phyloP scores from a whole-genome alignment of 2,329 filamentous ascomycete species.

The Aspergillus tubingensis region DNA sequence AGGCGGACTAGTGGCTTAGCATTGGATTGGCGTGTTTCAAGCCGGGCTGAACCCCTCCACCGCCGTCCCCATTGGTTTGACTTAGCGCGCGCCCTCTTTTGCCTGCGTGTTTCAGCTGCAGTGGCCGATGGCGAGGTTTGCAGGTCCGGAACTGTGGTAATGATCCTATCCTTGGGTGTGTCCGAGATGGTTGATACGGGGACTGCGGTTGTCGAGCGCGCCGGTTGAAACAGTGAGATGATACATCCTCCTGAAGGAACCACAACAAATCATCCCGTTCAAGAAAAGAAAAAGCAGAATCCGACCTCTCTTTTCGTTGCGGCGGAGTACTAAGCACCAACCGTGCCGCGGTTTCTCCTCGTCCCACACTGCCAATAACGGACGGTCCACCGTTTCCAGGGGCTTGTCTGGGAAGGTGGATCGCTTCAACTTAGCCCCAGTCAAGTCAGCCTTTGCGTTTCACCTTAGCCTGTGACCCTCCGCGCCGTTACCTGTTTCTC shows the following conservation, averaged over 20 bases:
- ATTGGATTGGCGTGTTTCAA: constrained; percentile 33
- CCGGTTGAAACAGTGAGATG: neutral
- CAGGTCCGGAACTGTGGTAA: neutral
- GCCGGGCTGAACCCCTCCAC: constrained; percentile 18
- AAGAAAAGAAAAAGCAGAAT: neutral
- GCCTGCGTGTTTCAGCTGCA: constrained; percentile 29
- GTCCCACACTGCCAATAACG: constrained; percentile 7
- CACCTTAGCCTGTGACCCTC: constrained; percentile 13
- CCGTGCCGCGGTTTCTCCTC: constrained; percentile 2
- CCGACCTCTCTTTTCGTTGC: neutral
- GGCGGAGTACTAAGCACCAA: neutral
- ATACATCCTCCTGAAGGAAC: neutral
- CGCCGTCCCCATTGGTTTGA: constrained; percentile 12
- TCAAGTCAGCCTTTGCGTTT: constrained; percentile 17
- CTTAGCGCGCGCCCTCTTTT: constrained; percentile 20
- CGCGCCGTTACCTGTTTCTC: constrained; percentile 15
- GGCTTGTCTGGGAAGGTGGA: constrained; percentile 11
- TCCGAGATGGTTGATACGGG: neutral
- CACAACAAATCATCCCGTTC: neutral
- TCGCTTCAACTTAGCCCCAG: constrained; percentile 14
- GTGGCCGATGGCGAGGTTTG: neutral
- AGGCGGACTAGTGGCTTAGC: constrained; percentile 25
- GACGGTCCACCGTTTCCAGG: constrained; percentile 12
- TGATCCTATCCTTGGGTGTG: neutral
- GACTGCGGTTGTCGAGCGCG: neutral